These are phyloP conservation scores for Phaeosphaeria sp. DNA, from an alignment of 2,329 filamentous ascomycete species.

Conservation along the genomic window DNA sequence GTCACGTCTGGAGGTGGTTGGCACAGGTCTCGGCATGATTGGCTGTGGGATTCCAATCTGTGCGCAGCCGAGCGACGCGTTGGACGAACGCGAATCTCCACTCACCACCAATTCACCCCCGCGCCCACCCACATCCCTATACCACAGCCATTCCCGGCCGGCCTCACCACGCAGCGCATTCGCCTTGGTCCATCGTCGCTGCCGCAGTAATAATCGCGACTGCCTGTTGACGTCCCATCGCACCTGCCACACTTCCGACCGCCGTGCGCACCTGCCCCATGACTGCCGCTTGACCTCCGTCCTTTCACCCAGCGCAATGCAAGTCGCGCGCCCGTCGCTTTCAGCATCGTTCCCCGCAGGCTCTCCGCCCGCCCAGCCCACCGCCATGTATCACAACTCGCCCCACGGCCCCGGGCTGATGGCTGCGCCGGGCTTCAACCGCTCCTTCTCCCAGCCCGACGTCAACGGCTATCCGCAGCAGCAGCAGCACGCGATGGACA, in stretches of 20 bases:
- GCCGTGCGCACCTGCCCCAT: slow-evolving; percentile 11
- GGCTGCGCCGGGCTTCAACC: slow-evolving; percentile 44
- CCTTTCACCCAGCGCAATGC: slow-evolving; percentile 35
- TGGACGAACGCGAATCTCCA: slow-evolving; percentile 28
- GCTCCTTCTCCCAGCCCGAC: slow-evolving; percentile 46
- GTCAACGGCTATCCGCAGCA: slow-evolving; percentile 42
- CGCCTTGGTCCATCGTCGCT: background rate
- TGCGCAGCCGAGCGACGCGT: slow-evolving; percentile 25
- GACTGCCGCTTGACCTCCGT: slow-evolving; percentile 20
- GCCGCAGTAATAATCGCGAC: slow-evolving; percentile 2
- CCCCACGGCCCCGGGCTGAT: slow-evolving; percentile 39
- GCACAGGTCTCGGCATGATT: slow-evolving; percentile 22
- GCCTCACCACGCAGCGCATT: background rate
- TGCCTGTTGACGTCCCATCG: background rate
- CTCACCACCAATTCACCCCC: slow-evolving; percentile 23
- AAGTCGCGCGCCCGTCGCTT: slow-evolving; percentile 42
- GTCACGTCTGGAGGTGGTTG: slow-evolving; percentile 11
- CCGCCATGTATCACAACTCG: slow-evolving; percentile 41
- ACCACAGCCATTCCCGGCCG: slow-evolving; percentile 7
- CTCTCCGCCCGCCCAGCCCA: slow-evolving; percentile 36
- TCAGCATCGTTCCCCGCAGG: slow-evolving; percentile 36
- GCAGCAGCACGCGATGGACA: slow-evolving; percentile 48
- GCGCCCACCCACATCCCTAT: slow-evolving; percentile 1
- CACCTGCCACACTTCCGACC: background rate
- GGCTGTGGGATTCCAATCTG: slow-evolving; percentile 11